A percentile compares a stretch with the other conserved stretches of the same genome.
Evolutionary conservation across 257 asterid species (phyloP).

Genomic region (Misopates orontium): DNA sequence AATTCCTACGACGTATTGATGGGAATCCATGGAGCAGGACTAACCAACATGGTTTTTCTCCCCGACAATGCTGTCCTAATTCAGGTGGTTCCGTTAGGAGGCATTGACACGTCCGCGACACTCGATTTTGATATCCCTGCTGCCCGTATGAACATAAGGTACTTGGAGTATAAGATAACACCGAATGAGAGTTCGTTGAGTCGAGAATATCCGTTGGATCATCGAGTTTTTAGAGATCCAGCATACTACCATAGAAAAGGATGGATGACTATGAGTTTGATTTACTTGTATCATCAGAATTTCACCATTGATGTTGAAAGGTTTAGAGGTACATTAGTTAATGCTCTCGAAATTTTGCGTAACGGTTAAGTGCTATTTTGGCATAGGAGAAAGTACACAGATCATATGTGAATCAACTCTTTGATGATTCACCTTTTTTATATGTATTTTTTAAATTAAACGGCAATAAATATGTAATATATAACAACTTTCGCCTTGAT

Average conservation of each 20-base stretch:
- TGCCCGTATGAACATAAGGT: constrained; percentile 54
- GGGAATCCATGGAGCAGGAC: constrained; percentile 85
- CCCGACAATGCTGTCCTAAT: constrained; percentile 63
- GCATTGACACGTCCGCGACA: constrained; percentile 49
- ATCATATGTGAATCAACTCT: too few relatives aligned
- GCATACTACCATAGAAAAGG: constrained; percentile 49
- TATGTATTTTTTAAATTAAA: too few relatives aligned
- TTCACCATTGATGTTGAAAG: constrained; percentile 58
- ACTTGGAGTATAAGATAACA: constrained; percentile 53
- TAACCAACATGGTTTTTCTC: constrained; percentile 77
- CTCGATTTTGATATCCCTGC: constrained; percentile 64
- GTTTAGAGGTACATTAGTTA: constrained; percentile 48
- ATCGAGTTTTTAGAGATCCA: constrained; percentile 59
- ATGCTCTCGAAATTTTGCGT: constrained; percentile 53
- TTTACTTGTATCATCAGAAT: constrained; percentile 72
- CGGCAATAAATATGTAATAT: too few relatives aligned
- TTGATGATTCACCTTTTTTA: too few relatives aligned
- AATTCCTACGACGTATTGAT: constrained; percentile 71
- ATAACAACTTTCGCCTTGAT: too few relatives aligned
- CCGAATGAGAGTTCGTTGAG: constrained; percentile 57
- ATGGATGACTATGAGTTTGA: constrained; percentile 45
- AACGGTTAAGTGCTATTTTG: neutral
- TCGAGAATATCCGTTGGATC: constrained; percentile 35
- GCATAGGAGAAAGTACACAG: too few relatives aligned
- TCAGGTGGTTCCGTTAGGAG: constrained; percentile 70